Evolutionary conservation across 495 filamentous ascomycete species (phyloP).

Genomic region (Aspergillus sparsus): DNA sequence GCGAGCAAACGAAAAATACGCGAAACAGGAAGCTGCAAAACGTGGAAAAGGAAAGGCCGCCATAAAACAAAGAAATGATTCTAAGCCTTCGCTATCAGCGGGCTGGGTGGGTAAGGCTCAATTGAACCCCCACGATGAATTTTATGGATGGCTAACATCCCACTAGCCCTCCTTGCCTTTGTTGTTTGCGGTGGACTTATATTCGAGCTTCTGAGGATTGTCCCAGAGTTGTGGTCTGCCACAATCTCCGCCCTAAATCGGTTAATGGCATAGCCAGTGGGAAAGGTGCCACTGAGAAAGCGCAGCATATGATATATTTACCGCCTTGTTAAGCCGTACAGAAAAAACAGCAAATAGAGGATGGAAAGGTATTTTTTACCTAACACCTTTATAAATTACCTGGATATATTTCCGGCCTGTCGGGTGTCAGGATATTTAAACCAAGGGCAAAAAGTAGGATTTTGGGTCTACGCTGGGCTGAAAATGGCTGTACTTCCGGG

Average conservation of each 20-base stretch:
- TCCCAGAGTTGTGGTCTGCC: slow-evolving; percentile 53
- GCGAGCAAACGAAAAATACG: slow-evolving; percentile 81
- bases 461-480: too few species aligned
- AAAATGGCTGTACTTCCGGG: too few species aligned
- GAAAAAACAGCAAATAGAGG: too few species aligned
- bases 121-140: not conserved
- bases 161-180: slow-evolving; percentile 72
- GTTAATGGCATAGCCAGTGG: slow-evolving; percentile 9
- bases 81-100: slow-evolving; percentile 76
- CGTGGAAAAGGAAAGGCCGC: slow-evolving; percentile 76
- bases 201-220: slow-evolving; percentile 80
- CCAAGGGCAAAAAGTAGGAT: too few species aligned
- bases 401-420: too few species aligned
- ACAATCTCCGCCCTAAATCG: slow-evolving; percentile 28
- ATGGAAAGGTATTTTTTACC: too few species aligned
- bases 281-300: too few species aligned
- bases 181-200: slow-evolving; percentile 80
- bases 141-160: slow-evolving; percentile 9
- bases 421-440: too few species aligned
- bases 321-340: too few species aligned
- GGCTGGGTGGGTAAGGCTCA: slow-evolving; percentile 76
- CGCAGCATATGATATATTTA: too few species aligned
- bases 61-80: slow-evolving; percentile 65
- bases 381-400: too few species aligned
- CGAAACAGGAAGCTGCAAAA: slow-evolving; percentile 73